Percentiles rank a stretch among this genome's conserved stretches.
phyloP scores from a whole-genome alignment of 1,284 basidiomycete species.

The Leccinum variabile region DNA sequence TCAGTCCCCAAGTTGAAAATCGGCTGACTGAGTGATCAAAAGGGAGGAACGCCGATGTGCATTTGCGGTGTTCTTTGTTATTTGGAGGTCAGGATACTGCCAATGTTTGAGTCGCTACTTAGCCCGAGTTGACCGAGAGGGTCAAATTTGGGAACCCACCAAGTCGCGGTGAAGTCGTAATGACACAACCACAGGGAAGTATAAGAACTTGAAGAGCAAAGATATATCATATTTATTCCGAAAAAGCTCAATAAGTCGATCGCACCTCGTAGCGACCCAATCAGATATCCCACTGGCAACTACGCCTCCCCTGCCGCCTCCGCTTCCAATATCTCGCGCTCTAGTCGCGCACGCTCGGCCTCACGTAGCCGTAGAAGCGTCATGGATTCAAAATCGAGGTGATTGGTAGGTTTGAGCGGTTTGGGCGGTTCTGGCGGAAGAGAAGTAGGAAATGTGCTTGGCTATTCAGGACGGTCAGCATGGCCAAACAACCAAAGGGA shows the following conservation, averaged over 20 bases:
- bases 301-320: slow-evolving; percentile 44
- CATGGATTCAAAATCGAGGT: slow-evolving; percentile 72
- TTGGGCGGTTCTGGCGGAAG: slow-evolving; percentile 28
- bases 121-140: not conserved
- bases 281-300: not conserved
- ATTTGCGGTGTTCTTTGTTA: not conserved
- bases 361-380: slow-evolving; percentile 82
- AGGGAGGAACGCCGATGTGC: not conserved
- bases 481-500: not conserved
- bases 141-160: not conserved
- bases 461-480: slow-evolving; percentile 19
- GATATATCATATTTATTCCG: slow-evolving; percentile 14
- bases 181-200: too few relatives aligned
- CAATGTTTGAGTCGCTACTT: not conserved
- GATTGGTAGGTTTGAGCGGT: slow-evolving; percentile 26
- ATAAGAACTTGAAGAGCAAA: slow-evolving; percentile 3
- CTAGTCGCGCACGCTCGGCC: slow-evolving; percentile 73
- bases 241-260: slow-evolving; percentile 8
- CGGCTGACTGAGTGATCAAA: not conserved
- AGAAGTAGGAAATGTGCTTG: slow-evolving; percentile 21
- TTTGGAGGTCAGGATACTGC: not conserved
- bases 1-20: not conserved
- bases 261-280: slow-evolving; percentile 15
- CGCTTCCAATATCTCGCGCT: slow-evolving; percentile 71
- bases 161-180: too few relatives aligned